Percentiles rank a stretch among this genome's conserved stretches.
Evolutionary conservation across 2,329 filamentous ascomycete species (phyloP).

Genomic region (Bertia moriformis): DNA sequence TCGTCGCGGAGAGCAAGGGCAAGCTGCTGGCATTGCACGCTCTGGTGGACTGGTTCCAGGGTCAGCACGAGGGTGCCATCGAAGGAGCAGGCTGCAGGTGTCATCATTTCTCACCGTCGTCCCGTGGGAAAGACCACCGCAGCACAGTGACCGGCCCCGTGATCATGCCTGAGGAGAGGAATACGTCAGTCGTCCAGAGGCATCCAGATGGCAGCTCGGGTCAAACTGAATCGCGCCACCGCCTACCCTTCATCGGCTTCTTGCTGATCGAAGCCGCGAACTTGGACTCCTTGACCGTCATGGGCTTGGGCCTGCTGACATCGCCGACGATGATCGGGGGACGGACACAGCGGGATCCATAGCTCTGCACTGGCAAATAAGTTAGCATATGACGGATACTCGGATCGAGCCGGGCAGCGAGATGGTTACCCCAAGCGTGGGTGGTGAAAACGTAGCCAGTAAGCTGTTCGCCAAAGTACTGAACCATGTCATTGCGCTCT

Average conservation of each 20-base stretch:
- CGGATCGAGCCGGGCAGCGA: no score
- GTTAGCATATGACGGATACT: no score
- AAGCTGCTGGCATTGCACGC: conserved; percentile 95
- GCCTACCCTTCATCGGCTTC: conserved; percentile 99
- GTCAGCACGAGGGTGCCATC: no score
- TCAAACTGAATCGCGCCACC: no score
- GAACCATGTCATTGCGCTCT: conserved; percentile 99
- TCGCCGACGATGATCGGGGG: conserved; percentile 98
- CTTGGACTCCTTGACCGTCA: conserved; percentile 99
- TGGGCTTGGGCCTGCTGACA: conserved; percentile 87
- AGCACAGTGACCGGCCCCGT: conserved; percentile 97
- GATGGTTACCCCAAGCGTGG: conserved; percentile 97
- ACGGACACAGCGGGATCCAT: conserved; percentile 95
- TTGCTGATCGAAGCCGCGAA: conserved; percentile 90
- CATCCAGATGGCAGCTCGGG: no score
- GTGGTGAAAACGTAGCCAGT: conserved; percentile 98
- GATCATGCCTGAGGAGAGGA: no score
- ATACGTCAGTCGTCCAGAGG: no score
- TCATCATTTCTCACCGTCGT: no score
- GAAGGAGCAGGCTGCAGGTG: no score
- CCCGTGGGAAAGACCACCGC: conserved; percentile 99
- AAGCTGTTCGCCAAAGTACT: conserved; percentile 97
- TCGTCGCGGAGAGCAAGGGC: conserved; percentile 96
- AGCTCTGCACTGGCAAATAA: no score
- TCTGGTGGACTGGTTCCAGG: no score